Conservation (phyloP, 305 asterid species). For the Salvia sclarea region DNA sequence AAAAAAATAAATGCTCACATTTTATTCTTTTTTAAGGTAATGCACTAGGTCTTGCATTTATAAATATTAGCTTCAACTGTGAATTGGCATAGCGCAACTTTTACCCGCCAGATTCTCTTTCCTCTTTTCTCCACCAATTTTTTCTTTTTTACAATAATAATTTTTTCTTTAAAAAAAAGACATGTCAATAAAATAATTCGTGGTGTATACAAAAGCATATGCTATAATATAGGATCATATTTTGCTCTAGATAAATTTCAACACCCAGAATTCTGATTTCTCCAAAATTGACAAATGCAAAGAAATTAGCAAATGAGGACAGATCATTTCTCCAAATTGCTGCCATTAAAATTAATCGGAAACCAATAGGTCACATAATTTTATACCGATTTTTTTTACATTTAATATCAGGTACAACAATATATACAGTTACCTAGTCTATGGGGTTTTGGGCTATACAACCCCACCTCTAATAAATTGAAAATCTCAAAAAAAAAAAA, state of each 20-base stretch:
- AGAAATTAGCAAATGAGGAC: background rate
- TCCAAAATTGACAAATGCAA: background rate
- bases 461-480: conserved; percentile 19
- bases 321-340: background rate
- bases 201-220: background rate
- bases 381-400: background rate
- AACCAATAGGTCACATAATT: background rate
- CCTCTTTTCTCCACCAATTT: too few species aligned
- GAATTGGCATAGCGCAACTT: too few species aligned
- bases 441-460: conserved; percentile 1
- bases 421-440: conserved; percentile 19
- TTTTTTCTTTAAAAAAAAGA: too few species aligned
- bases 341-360: background rate
- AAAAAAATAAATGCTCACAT: too few species aligned
- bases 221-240: background rate
- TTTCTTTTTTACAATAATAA: too few species aligned
- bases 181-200: too few species aligned
- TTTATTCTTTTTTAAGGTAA: too few species aligned
- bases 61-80: too few species aligned
- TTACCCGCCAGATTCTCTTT: too few species aligned
- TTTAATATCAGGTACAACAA: background rate
- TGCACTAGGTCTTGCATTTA: too few species aligned
- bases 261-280: background rate
- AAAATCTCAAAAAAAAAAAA: conserved; percentile 1
- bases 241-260: background rate